Base-by-base conservation (phyloP, 2,329 filamentous ascomycete genomes). In the Botryotinia convoluta region DNA sequence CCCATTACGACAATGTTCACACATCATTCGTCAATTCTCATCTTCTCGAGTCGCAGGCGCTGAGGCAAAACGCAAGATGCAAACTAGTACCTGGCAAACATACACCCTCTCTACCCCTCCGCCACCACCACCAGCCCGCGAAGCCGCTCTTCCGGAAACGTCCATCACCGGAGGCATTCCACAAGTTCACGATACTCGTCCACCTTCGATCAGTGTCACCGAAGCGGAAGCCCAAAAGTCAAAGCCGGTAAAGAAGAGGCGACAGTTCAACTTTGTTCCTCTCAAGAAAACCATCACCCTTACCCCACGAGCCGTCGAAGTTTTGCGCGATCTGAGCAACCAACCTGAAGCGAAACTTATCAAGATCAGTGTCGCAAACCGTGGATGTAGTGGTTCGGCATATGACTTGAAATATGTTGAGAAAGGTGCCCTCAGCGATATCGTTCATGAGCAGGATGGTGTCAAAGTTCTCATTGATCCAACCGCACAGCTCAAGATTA, bases 371-470 rank as follows among this genome's bases (percentile, higher is more conserved):
- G 96, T 98, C 75, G 94, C 92, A 82, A 98, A 97, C 83, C 89
- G 94, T 77, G 96, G 96, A 16, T 99, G 96, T 83, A 98, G 94
- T 70, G 96, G 96, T 26, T 85, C 98, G 77, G 92, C 95, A 45
- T 99, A 99, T 82, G 90, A 98, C 80, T 86, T 99, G 42, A 95
- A 98, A 83, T 99, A 95, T 79, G 95, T 98, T 68, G 95, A 98
- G 79, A 95, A 95, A 86, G 89, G 95, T 0, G 94, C 91, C 6
- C 86, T 88, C 54, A 95, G 98, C 79, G 96, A 99, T 79, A 96
- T 99, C 83, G 87, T 91, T 69, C 94, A 99, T 1, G 95, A 97
- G 81, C 96, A 99, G 82, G 96, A 98, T 79, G 96, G 95, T 0
- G 95, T 99, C 73, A 95, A 93, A 83, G 95, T 99, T 48, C 83